phyloP scores from a whole-genome alignment of 208 protist genomes.

The Herpetomonas samuelpessoai region DNA sequence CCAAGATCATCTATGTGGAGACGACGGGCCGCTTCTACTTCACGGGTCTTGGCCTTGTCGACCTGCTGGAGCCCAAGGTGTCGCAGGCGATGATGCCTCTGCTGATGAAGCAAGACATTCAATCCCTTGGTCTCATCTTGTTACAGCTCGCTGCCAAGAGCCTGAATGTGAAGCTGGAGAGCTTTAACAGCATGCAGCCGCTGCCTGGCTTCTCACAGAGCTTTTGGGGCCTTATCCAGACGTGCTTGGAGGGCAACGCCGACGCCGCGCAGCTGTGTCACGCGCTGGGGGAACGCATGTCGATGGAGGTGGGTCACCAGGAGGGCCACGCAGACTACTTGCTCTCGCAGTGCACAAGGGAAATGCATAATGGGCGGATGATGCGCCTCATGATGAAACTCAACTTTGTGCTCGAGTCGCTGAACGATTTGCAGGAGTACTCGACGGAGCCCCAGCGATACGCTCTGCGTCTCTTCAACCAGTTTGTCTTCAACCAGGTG shows the following conservation, averaged over 20 bases:
- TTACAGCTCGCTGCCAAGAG: constrained; percentile 77
- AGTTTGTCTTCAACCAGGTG: constrained; percentile 97
- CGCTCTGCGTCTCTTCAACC: constrained; percentile 93
- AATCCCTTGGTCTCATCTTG: constrained; percentile 73
- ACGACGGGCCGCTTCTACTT: constrained; percentile 82
- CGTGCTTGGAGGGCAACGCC: constrained; percentile 59
- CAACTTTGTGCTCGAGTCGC: constrained; percentile 88
- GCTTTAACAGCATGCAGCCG: constrained; percentile 54
- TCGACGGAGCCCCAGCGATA: constrained; percentile 62
- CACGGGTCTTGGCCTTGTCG: constrained; percentile 74
- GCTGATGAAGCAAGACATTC: constrained; percentile 80
- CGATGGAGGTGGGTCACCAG: constrained; percentile 84
- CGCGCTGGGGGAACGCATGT: constrained; percentile 81
- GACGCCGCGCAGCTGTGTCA: constrained; percentile 69
- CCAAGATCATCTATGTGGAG: constrained; percentile 82
- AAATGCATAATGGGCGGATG: constrained; percentile 95
- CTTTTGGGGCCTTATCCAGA: constrained; percentile 79
- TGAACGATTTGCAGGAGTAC: constrained; percentile 83
- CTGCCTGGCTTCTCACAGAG: constrained; percentile 72
- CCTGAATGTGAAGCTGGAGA: constrained; percentile 52
- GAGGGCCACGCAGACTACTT: constrained; percentile 89
- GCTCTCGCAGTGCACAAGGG: constrained; percentile 89
- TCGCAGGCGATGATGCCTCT: constrained; percentile 21
- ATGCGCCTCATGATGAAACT: constrained; percentile 95
- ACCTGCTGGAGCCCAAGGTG: constrained; percentile 61